Percentiles rank a stretch among this genome's conserved stretches.
Evolutionary conservation across 2,329 filamentous ascomycete species (phyloP).

Genomic region (Penicillium rolfsii): DNA sequence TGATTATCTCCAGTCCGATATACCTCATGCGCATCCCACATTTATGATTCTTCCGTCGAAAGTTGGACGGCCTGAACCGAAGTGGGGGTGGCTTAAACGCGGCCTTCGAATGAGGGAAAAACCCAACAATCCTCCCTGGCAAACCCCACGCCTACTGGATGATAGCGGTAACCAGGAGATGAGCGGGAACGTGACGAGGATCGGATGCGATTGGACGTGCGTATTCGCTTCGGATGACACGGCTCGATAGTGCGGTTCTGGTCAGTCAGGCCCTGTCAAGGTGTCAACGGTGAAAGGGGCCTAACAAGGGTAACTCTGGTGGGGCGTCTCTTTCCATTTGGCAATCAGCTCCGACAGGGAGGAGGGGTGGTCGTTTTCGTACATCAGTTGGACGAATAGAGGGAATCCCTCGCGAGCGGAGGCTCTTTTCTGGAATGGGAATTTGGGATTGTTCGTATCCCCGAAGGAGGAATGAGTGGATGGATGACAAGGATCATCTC

Average conservation of each 20-base stretch:
- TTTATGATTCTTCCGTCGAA: background rate
- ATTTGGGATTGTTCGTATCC: background rate
- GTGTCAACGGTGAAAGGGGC: background rate
- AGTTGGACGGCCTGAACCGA: background rate
- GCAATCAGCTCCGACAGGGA: background rate
- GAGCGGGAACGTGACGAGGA: background rate
- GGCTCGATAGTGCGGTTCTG: background rate
- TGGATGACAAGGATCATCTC: background rate
- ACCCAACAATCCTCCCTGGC: background rate
- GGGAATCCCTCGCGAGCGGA: background rate
- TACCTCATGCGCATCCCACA: background rate
- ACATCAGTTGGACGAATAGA: background rate
- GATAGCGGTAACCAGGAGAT: background rate
- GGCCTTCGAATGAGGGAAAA: background rate
- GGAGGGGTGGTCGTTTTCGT: background rate
- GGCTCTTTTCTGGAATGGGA: background rate
- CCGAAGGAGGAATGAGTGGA: background rate
- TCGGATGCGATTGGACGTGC: background rate
- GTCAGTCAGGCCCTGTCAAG: background rate
- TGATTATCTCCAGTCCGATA: background rate
- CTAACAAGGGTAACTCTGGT: background rate
- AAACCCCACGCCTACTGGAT: background rate
- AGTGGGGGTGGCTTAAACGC: background rate
- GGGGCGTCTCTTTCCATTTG: background rate
- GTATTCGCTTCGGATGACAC: slow-evolving; percentile 4